These are phyloP conservation scores for Calvatia gigantea DNA, from an alignment of 768 basidiomycete species.

Conservation along the genomic window DNA sequence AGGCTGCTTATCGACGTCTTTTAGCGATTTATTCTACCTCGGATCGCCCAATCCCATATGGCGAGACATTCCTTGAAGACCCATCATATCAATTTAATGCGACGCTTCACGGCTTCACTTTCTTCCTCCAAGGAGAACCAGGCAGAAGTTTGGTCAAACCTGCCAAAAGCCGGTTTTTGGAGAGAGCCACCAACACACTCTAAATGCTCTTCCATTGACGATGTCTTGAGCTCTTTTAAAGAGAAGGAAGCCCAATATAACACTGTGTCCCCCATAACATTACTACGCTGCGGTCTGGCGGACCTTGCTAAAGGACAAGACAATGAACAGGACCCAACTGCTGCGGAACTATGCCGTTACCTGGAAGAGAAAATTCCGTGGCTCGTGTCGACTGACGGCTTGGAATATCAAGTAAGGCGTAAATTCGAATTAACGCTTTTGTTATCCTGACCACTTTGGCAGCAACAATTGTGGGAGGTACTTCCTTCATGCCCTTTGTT, in stretches of 20 bases:
- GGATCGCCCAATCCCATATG: constrained; percentile 50
- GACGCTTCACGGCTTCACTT: constrained; percentile 52
- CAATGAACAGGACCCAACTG: constrained; percentile 37
- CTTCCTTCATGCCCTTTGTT: constrained; percentile 54
- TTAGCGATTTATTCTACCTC: constrained; percentile 69
- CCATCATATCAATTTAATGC: constrained; percentile 57
- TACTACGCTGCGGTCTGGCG: constrained; percentile 61
- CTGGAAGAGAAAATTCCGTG: constrained; percentile 58
- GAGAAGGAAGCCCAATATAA: constrained; percentile 25
- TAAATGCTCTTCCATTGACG: constrained; percentile 43
- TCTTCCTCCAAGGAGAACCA: constrained; percentile 54
- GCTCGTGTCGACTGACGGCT: constrained; percentile 49
- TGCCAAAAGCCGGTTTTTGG: constrained; percentile 52
- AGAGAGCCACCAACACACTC: constrained; percentile 44
- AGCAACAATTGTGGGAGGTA: constrained; percentile 59
- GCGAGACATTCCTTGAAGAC: constrained; percentile 59
- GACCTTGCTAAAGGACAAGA: constrained; percentile 39
- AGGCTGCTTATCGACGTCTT: constrained; percentile 10
- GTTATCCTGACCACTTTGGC: background rate
- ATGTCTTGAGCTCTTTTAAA: constrained; percentile 29
- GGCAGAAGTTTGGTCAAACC: constrained; percentile 46
- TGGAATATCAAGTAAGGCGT: constrained; percentile 48
- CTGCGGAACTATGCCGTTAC: constrained; percentile 56
- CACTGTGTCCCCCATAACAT: constrained; percentile 45
- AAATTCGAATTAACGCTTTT: background rate